Evolutionary conservation across 2,329 filamentous ascomycete genomes (phyloP).

Genomic region (Exserohilum rostratum): DNA sequence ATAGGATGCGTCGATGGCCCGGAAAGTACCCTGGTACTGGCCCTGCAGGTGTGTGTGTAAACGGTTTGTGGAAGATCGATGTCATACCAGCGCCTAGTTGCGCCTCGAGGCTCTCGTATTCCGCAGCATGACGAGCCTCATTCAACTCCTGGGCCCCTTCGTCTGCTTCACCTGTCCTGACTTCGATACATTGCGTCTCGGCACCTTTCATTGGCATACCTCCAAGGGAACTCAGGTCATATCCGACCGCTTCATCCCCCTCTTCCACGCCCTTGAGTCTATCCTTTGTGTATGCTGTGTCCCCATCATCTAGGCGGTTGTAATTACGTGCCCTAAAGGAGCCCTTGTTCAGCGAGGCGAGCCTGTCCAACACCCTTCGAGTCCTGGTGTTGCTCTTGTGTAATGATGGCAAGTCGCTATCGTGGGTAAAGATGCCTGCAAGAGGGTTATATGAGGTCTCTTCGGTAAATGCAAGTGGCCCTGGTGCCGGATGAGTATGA

Average conservation of each 20-base stretch:
- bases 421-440: constrained; percentile 26
- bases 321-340: constrained; percentile 30
- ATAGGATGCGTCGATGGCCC: constrained; percentile 30
- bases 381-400: constrained; percentile 32
- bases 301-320: constrained; percentile 43
- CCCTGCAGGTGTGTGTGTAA: constrained; percentile 27
- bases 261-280: constrained; percentile 37
- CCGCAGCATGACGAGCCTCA: constrained; percentile 43
- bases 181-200: constrained; percentile 13
- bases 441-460: constrained; percentile 39
- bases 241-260: constrained; percentile 35
- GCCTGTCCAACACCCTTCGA: constrained; percentile 38
- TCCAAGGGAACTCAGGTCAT: constrained; percentile 38
- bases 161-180: constrained; percentile 19
- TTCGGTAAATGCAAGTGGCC: constrained; percentile 36
- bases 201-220: constrained; percentile 39
- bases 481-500: constrained; percentile 35
- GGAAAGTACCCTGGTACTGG: constrained; percentile 16
- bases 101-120: constrained; percentile 44
- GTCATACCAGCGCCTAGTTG: constrained; percentile 48
- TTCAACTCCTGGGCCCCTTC: constrained; percentile 29
- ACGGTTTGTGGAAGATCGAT: constrained; percentile 44
- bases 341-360: constrained; percentile 35
- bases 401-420: constrained; percentile 21
- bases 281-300: constrained; percentile 19